Conservation (phyloP, 495 filamentous ascomycete genomes). For the Umbilicaria muhlenbergii region DNA sequence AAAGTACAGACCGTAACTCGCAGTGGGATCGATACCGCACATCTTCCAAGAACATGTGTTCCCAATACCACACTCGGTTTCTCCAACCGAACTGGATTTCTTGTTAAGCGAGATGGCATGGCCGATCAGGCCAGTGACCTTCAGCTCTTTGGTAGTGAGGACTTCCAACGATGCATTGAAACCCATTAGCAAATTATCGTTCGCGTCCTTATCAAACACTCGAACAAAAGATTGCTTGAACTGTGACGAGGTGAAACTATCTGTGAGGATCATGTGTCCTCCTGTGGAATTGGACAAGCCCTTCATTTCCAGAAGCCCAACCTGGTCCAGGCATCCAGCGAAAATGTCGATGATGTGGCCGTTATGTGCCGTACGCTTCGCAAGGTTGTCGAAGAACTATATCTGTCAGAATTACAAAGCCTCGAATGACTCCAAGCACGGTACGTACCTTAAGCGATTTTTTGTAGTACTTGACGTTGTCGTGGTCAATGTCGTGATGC, state of each 20-base stretch:
- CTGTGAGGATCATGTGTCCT: slow-evolving; percentile 95
- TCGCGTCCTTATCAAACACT: slow-evolving; percentile 90
- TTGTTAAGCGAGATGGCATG: slow-evolving; percentile 95
- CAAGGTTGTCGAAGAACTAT: slow-evolving; percentile 91
- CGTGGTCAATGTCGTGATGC: slow-evolving; percentile 96
- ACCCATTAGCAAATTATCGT: slow-evolving; percentile 92
- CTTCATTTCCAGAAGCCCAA: slow-evolving; percentile 98
- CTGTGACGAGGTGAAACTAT: slow-evolving; percentile 98
- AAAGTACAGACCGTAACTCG: slow-evolving; percentile 94
- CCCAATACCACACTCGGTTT: slow-evolving; percentile 96
- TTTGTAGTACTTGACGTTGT: slow-evolving; percentile 99
- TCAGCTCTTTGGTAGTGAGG: slow-evolving; percentile 93
- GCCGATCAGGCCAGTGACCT: slow-evolving; percentile 95
- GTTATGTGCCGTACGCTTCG: slow-evolving; percentile 93
- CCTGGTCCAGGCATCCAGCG: slow-evolving; percentile 95
- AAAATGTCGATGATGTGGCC: slow-evolving; percentile 97
- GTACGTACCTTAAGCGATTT: slow-evolving; percentile 79
- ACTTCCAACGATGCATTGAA: slow-evolving; percentile 98
- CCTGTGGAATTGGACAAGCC: slow-evolving; percentile 90
- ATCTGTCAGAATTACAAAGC: slow-evolving; percentile 8
- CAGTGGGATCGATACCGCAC: slow-evolving; percentile 88
- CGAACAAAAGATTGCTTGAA: slow-evolving; percentile 98
- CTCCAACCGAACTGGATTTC: slow-evolving; percentile 91
- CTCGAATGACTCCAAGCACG: too few relatives aligned
- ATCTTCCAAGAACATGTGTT: slow-evolving; percentile 99